Conservation (phyloP, 1,284 basidiomycete genomes). For the Lignosus rhinocerotis region DNA sequence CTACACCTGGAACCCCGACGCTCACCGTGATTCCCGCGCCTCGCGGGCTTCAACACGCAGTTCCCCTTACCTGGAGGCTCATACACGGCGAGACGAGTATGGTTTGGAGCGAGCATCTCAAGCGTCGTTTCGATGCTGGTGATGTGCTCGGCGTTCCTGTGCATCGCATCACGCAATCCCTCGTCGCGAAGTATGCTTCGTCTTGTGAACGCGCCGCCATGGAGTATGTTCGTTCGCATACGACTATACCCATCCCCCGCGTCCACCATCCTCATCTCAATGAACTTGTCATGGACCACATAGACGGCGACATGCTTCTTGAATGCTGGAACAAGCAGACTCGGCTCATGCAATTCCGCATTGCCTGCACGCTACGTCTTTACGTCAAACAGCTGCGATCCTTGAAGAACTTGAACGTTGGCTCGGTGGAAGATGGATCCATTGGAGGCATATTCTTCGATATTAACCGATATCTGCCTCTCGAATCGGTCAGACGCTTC, state of each 20-base stretch:
- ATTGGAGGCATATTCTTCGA: constrained; percentile 22
- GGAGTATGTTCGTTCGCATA: constrained; percentile 23
- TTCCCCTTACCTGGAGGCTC: background rate
- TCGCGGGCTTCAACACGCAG: background rate
- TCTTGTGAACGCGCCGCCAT: constrained; percentile 28
- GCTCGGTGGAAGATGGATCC: constrained; percentile 10
- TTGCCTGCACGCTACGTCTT: constrained; percentile 29
- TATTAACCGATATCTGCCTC: constrained; percentile 2
- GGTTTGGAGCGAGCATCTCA: constrained; percentile 2
- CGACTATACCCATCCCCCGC: constrained; percentile 29
- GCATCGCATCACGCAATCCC: constrained; percentile 3
- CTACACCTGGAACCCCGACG: constrained; percentile 4
- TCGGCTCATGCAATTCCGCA: constrained; percentile 24
- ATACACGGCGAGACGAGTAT: background rate
- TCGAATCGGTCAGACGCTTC: constrained; percentile 5
- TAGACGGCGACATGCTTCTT: constrained; percentile 25
- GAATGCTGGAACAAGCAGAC: constrained; percentile 25
- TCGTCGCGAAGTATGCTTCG: background rate
- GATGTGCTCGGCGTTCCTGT: background rate
- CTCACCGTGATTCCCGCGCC: constrained; percentile 6
- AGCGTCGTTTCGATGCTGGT: background rate
- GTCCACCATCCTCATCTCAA: constrained; percentile 5
- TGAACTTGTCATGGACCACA: constrained; percentile 25
- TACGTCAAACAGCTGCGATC: constrained; percentile 27
- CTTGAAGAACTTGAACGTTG: constrained; percentile 1